phyloP scores from a whole-genome alignment of 352 stramenopile species.

The Plasmopara halstedii region DNA sequence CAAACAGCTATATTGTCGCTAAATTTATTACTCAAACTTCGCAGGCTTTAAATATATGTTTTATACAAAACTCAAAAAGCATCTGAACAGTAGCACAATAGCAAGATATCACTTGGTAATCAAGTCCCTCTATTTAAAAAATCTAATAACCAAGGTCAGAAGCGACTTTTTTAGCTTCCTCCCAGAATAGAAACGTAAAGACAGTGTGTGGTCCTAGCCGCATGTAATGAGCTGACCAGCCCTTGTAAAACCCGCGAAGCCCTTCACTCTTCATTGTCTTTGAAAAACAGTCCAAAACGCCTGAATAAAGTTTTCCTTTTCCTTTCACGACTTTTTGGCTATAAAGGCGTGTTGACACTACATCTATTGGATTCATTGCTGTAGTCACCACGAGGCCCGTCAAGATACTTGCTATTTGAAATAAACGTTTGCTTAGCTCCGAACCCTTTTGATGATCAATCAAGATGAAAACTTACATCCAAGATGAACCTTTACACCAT shows the following conservation, averaged over 20 bases:
- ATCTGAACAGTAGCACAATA: too few relatives aligned
- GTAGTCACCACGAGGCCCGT: conserved; percentile 74
- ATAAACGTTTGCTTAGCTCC: conserved; percentile 1
- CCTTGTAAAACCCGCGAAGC: conserved; percentile 80
- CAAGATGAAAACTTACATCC: conserved; percentile 37
- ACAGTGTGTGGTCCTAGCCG: conserved; percentile 79
- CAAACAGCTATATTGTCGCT: too few relatives aligned
- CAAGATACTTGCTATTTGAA: conserved; percentile 59
- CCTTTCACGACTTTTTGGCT: conserved; percentile 83
- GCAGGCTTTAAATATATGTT: too few relatives aligned
- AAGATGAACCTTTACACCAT: conserved; percentile 70
- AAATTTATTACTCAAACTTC: too few relatives aligned
- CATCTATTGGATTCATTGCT: conserved; percentile 85
- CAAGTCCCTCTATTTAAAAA: too few relatives aligned
- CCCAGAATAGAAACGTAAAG: conserved; percentile 85
- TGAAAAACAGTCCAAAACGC: conserved; percentile 62
- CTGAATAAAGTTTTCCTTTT: conserved; percentile 73
- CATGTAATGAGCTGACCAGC: conserved; percentile 83
- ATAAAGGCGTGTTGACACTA: conserved; percentile 83
- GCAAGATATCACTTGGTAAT: too few relatives aligned
- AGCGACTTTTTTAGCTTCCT: conserved; percentile 71
- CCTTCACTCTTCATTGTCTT: conserved; percentile 79
- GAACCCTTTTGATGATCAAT: not conserved
- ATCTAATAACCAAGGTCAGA: conserved; percentile 55
- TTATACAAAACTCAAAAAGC: too few relatives aligned